Percentiles rank a stretch among this genome's conserved stretches.
phyloP scores from a whole-genome alignment of 116 monocot genomes.

The Zostera marina region DNA sequence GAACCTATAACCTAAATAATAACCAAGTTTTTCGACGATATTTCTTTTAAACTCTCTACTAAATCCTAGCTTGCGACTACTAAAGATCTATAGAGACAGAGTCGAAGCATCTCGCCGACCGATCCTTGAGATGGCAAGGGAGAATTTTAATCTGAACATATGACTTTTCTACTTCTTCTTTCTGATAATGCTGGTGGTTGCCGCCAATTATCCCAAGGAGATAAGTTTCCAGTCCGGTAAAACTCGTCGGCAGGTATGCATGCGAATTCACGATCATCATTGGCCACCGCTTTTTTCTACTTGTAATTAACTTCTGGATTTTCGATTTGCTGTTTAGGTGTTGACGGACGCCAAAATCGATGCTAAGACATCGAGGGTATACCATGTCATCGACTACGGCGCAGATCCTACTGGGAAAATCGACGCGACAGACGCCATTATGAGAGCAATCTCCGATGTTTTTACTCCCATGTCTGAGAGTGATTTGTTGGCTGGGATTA shows the following conservation, averaged over 20 bases:
- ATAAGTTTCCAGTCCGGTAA: too few relatives aligned
- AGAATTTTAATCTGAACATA: not conserved
- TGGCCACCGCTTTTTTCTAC: too few relatives aligned
- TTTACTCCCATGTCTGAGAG: constrained; percentile 14
- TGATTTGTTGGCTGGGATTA: constrained; percentile 37
- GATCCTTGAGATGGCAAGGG: not conserved
- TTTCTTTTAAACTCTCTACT: too few relatives aligned
- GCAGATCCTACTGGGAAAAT: constrained; percentile 61
- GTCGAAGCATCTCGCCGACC: too few relatives aligned
- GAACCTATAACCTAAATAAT: too few relatives aligned
- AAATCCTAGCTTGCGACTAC: too few relatives aligned
- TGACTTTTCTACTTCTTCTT: not conserved
- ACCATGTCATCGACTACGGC: constrained; percentile 63
- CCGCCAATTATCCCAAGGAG: not conserved
- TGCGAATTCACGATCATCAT: too few relatives aligned
- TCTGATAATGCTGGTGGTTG: not conserved
- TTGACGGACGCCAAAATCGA: not conserved
- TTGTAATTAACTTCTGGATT: not conserved
- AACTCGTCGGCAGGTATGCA: too few relatives aligned
- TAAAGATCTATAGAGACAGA: too few relatives aligned
- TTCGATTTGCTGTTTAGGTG: not conserved
- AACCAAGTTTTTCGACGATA: too few relatives aligned
- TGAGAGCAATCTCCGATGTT: constrained; percentile 41
- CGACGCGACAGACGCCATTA: constrained; percentile 56
- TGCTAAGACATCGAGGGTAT: constrained; percentile 22